Percentiles rank a stretch among this genome's conserved stretches.
phyloP scores from a whole-genome alignment of 23 red algal genomes.

The Gracilaria domingensis region DNA sequence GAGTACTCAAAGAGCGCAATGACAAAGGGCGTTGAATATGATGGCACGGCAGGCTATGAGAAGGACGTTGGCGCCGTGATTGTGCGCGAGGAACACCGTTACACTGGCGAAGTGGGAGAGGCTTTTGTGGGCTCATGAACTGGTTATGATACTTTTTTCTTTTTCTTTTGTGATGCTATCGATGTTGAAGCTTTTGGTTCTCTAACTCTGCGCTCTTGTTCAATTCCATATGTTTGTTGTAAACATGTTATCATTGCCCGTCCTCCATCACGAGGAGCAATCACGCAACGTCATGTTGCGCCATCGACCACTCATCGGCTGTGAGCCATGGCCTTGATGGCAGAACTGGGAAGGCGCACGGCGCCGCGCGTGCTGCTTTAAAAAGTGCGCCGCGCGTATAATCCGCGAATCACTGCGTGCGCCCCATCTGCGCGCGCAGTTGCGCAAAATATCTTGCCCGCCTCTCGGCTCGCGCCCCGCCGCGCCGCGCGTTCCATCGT shows the following conservation, averaged over 20 bases:
- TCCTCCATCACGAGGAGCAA: no score
- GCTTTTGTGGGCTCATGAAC: conserved; percentile 1
- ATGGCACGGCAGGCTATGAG: not conserved
- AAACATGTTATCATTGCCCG: no score
- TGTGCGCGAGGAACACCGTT: not conserved
- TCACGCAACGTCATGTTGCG: no score
- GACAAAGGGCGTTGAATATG: not conserved
- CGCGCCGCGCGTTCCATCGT: not conserved
- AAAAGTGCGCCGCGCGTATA: not conserved
- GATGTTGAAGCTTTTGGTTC: not conserved
- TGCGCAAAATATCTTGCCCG: not conserved
- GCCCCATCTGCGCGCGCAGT: not conserved
- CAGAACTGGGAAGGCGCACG: no score
- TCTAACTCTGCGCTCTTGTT: conserved; percentile 7
- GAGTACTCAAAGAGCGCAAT: not conserved
- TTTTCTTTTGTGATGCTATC: no score
- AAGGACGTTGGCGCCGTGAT: not conserved
- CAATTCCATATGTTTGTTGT: no score
- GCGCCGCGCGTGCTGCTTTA: no score
- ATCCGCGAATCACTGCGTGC: conserved; percentile 8
- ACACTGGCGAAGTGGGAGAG: not conserved
- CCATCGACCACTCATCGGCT: no score
- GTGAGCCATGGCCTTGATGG: no score
- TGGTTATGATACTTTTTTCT: no score
- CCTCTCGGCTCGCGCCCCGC: no score